Percentiles rank a stretch among this genome's conserved stretches.
These are phyloP conservation scores for Kluyveromyces nonfermentans DNA, from an alignment of 805 yeast species.

Conservation along the genomic window DNA sequence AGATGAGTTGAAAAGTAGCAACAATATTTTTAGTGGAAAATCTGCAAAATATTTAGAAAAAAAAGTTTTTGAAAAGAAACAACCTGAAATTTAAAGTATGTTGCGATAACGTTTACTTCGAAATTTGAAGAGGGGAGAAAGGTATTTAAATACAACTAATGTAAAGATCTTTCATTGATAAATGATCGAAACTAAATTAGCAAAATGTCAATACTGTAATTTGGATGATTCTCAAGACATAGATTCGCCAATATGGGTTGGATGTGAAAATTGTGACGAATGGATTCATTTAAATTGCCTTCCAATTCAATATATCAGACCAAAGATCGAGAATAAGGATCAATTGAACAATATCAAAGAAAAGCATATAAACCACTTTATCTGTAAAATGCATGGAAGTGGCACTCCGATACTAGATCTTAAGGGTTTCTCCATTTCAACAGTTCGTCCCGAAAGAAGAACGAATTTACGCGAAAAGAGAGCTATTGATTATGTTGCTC, in stretches of 20 bases:
- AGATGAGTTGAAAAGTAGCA: neutral
- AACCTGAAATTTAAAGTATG: neutral
- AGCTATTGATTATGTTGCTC: constrained; percentile 69
- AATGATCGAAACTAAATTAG: neutral
- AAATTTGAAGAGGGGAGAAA: no score
- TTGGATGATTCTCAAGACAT: neutral
- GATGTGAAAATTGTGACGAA: constrained; percentile 15
- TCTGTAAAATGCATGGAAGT: constrained; percentile 10
- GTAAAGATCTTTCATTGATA: neutral
- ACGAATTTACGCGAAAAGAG: constrained; percentile 48
- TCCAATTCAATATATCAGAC: constrained; percentile 8
- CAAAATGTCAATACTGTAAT: neutral
- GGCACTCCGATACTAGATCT: constrained; percentile 2
- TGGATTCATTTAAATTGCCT: constrained; percentile 17
- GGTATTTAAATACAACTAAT: neutral
- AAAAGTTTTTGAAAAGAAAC: neutral
- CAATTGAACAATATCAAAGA: constrained; percentile 3
- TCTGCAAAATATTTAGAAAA: neutral
- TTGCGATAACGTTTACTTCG: no score
- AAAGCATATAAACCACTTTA: constrained; percentile 8
- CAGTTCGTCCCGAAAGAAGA: constrained; percentile 17
- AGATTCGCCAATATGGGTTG: constrained; percentile 12
- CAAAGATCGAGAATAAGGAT: constrained; percentile 4
- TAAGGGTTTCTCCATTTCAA: neutral
- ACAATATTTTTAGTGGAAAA: neutral